phyloP scores from a whole-genome alignment of 352 stramenopile species.

The Phytopythium boreale region DNA sequence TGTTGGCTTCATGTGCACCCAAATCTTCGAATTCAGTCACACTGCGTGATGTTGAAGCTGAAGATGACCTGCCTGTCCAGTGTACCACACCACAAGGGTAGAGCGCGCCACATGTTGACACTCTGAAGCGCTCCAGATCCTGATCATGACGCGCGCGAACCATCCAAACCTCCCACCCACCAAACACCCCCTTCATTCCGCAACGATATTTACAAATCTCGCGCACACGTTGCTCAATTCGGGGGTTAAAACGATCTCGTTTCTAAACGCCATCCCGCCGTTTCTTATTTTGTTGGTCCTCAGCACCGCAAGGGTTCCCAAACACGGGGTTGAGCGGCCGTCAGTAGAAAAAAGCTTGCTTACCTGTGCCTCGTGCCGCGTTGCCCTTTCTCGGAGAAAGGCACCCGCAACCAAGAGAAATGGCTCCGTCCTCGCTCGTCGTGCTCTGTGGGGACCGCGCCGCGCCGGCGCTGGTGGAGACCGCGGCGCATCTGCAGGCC shows the following conservation, averaged over 20 bases:
- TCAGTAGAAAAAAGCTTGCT: background rate
- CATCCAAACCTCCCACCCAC: constrained; percentile 5
- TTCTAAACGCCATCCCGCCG: background rate
- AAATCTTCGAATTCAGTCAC: too few species aligned
- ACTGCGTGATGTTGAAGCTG: background rate
- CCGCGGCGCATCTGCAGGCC: constrained; percentile 46
- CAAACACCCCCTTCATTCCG: background rate
- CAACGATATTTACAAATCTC: background rate
- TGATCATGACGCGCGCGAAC: background rate
- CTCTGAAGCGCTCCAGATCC: background rate
- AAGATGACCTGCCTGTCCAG: background rate
- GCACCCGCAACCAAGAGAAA: background rate
- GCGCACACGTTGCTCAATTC: background rate
- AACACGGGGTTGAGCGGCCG: background rate
- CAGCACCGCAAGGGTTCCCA: background rate
- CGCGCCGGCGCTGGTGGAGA: constrained; percentile 40
- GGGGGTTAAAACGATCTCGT: background rate
- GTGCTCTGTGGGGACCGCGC: constrained; percentile 66
- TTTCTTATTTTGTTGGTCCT: constrained; percentile 1
- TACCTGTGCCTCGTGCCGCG: too few species aligned
- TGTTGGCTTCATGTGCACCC: too few species aligned
- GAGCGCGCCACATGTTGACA: background rate
- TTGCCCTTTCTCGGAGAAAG: background rate
- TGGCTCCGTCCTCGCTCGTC: constrained; percentile 43
- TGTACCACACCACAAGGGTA: background rate